Evolutionary conservation across 352 stramenopile genomes (phyloP), one percentile per base, ranked within the genome.

Genomic region (Pythium plurisporium): DNA sequence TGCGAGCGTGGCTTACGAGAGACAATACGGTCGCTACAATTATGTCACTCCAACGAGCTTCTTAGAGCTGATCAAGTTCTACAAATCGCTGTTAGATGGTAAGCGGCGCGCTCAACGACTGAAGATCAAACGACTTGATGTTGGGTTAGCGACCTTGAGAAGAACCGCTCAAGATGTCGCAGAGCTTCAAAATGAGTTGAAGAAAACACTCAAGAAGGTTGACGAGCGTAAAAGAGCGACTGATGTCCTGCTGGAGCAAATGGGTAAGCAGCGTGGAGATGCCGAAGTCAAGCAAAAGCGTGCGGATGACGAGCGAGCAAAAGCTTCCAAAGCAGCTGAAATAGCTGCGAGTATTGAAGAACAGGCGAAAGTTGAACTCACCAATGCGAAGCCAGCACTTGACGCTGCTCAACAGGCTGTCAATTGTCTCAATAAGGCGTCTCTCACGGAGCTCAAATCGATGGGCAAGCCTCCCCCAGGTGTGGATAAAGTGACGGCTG

Each of bases 11-110:
- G 51, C 80, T 42, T 98, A 96, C 57, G 80, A 86, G 7, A 81
- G 82, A 22, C 72, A 70, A 17, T 83, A 86, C 27, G 77, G 76
- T 1, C 72, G 91, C 9, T 92, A 86, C 62, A 97, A 97, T 62
- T 98, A 98, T 64, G 91, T 95, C 43, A 98, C 91, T 0, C 91
- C 91, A 2, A 97, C 93, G 30, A 96, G 78, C 2, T 97, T 97
- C 48, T 60, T 98, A 15, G 91, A 98, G 60, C 64, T 97, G 0
- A 97, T 98, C 56, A 73, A 78, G 8, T 97, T 98, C 46, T 98
- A 97, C 55, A 94, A 92, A 34, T 78, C 67, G 17, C 67, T 97
- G 4, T 49, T 97, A 5, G 51, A 55, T 15, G 30, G 45, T 10
- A 89, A 94, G 29, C 82, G 84, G n/a, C 50, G 63, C 1, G 72